These are phyloP conservation scores for Aspergillus sp. DNA, from an alignment of 2,329 filamentous ascomycete genomes.

Conservation along the genomic window DNA sequence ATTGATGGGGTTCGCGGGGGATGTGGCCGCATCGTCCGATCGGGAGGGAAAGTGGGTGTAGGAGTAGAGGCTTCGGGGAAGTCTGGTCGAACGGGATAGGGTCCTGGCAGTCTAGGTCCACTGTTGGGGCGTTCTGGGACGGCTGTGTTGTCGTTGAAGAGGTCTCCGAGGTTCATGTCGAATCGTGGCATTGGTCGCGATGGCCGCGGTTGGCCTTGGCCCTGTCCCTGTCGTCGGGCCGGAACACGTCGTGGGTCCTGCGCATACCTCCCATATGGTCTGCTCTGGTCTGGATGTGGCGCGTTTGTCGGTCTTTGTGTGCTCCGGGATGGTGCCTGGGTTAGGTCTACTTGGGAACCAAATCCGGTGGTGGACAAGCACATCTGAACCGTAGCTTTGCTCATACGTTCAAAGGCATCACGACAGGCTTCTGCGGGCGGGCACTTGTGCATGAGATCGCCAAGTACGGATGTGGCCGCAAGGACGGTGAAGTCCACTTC, in stretches of 20 bases:
- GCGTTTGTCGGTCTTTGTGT: constrained; percentile 19
- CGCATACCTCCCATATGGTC: constrained; percentile 12
- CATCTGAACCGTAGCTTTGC: constrained; percentile 94
- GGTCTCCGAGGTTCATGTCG: constrained; percentile 58
- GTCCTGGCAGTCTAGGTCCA: constrained; percentile 30
- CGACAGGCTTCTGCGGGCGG: constrained; percentile 92
- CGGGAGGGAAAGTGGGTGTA: constrained; percentile 25
- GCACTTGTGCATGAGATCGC: constrained; percentile 90
- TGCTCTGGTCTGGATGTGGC: constrained; percentile 15
- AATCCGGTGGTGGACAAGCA: constrained; percentile 84
- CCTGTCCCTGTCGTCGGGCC: constrained; percentile 32
- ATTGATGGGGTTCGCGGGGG: constrained; percentile 32
- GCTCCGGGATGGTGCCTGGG: constrained; percentile 21
- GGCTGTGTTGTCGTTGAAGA: constrained; percentile 50
- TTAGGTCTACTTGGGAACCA: constrained; percentile 50
- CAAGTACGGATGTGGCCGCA: constrained; percentile 87
- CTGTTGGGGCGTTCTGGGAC: constrained; percentile 38
- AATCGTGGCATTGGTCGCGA: constrained; percentile 56
- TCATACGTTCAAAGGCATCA: constrained; percentile 92
- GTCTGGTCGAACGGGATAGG: constrained; percentile 25
- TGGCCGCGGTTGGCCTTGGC: constrained; percentile 36
- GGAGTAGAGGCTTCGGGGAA: constrained; percentile 27
- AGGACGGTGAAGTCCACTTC: constrained; percentile 97
- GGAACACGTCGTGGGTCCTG: constrained; percentile 25
- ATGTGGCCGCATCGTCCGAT: constrained; percentile 27